Base-by-base conservation (phyloP, 805 yeast genomes). In the Monosporozyma servazzii region DNA sequence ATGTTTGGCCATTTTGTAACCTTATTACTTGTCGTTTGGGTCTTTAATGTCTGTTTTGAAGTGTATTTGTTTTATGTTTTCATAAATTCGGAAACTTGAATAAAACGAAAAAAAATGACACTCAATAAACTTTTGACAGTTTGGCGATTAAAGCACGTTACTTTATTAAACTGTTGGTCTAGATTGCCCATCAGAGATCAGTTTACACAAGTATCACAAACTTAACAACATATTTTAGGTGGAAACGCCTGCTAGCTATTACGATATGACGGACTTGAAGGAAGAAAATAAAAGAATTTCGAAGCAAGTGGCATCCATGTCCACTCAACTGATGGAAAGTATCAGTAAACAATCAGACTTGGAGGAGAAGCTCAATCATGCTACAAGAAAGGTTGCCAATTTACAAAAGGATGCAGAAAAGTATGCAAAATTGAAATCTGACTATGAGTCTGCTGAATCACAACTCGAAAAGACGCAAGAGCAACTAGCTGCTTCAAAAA, bases 241-340 rank as follows among this genome's bases (percentile, higher is more conserved):
- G 37, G 37, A 33, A 15, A 13, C 37, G 37, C 37, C 37, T 15
- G n/a, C 17, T 3, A 11, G 17, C 7, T 41, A 21, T 9, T 21
- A 13, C 44, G 17, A 9, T 5, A 41, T 41, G 44, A 20, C 29
- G 8, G 47, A 48, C 11, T 20, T 41, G 18, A 30, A 61, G 10
- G 77, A 71, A 36, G 75, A 72, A 55, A 60, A 63, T 21, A 64
- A 65, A 43, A 67, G 84, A 48, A 69, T 81, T 31, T 74, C 83
- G 0, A 62, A 72, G 43, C 84, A 81, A 66, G 79, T 81, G 50
- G 71, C 82, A 5, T 64, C 76, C 25, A 64, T 81, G 44, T 80
- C 84, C 17, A 81, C 86, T 2, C 77, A 76, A 61, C 69, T 81
- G 50, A 77, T 81, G 37, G 81, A 82, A 31, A 78, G 82, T 18